Conservation (phyloP, 2,329 filamentous ascomycete species). For the Tolypocladium sp. region DNA sequence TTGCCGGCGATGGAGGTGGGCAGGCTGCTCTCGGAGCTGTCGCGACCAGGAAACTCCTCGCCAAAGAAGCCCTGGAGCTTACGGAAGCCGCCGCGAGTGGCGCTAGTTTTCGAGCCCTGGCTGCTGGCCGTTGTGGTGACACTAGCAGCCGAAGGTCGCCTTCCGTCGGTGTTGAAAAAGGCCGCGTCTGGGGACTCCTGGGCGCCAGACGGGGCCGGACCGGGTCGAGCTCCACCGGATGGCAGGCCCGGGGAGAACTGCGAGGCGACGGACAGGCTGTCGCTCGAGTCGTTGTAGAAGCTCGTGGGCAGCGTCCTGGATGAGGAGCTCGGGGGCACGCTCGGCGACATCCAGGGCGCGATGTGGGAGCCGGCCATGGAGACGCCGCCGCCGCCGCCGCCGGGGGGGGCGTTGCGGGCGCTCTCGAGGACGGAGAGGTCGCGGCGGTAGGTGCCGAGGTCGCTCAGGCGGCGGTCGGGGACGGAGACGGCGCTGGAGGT, state of each 20-base stretch:
- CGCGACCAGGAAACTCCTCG: constrained; percentile 69
- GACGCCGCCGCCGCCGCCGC: constrained; percentile 41
- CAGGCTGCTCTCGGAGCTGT: constrained; percentile 66
- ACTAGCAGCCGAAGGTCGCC: constrained; percentile 82
- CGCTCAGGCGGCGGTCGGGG: constrained; percentile 46
- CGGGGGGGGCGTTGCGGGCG: constrained; percentile 35
- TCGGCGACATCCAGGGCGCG: constrained; percentile 48
- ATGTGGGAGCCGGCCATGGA: constrained; percentile 37
- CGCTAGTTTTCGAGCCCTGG: constrained; percentile 66
- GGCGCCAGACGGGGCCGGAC: constrained; percentile 19
- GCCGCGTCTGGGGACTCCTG: constrained; percentile 54
- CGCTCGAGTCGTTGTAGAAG: constrained; percentile 70
- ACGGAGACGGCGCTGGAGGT: constrained; percentile 28
- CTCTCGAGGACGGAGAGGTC: constrained; percentile 60
- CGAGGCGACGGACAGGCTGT: constrained; percentile 51
- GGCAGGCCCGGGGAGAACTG: constrained; percentile 66
- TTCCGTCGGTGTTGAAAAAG: constrained; percentile 55
- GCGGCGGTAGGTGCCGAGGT: constrained; percentile 62
- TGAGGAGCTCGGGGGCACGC: constrained; percentile 22
- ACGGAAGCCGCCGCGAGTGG: constrained; percentile 63
- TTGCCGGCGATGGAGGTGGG: constrained; percentile 37
- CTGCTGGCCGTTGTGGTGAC: constrained; percentile 73
- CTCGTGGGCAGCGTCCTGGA: constrained; percentile 38
- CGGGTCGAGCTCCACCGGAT: constrained; percentile 25
- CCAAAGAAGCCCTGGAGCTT: constrained; percentile 90